Conservation (phyloP, 2,329 filamentous ascomycete species). For the Zarea fungicola region DNA sequence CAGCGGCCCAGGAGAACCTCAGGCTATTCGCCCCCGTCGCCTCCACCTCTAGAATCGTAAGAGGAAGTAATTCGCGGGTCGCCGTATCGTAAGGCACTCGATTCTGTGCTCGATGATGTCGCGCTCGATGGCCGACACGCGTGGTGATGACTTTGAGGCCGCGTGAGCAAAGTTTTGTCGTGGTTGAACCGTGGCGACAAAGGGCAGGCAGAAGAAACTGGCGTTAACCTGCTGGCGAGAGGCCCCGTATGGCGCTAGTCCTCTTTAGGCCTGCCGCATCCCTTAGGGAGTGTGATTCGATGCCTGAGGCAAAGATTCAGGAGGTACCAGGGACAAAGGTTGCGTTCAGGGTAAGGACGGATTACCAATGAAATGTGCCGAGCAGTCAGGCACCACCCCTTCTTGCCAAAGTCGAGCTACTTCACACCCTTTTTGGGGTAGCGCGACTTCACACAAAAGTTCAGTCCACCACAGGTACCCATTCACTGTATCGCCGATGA, state of each 20-base stretch:
- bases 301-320: slow-evolving; percentile 24
- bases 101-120: slow-evolving; percentile 24
- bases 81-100: slow-evolving; percentile 27
- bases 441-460: neutral
- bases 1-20: slow-evolving; percentile 43
- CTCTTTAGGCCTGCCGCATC: slow-evolving; percentile 17
- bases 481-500: slow-evolving; percentile 17
- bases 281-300: slow-evolving; percentile 14
- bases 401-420: slow-evolving; percentile 1
- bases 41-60: slow-evolving; percentile 35
- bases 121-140: slow-evolving; percentile 49
- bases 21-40: slow-evolving; percentile 41
- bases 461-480: slow-evolving; percentile 1
- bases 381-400: neutral
- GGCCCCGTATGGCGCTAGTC: slow-evolving; percentile 29
- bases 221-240: slow-evolving; percentile 35
- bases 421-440: slow-evolving; percentile 6
- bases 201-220: slow-evolving; percentile 40
- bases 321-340: slow-evolving; percentile 9
- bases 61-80: slow-evolving; percentile 33
- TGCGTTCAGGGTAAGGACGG: neutral
- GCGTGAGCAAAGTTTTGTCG: slow-evolving; percentile 38
- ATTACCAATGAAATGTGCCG: slow-evolving; percentile 1
- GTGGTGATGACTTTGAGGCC: slow-evolving; percentile 39
- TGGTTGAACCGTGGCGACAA: slow-evolving; percentile 35